Base-by-base conservation (phyloP, 1,139 yeast genomes). In the Schwanniomyces etchellsii region DNA sequence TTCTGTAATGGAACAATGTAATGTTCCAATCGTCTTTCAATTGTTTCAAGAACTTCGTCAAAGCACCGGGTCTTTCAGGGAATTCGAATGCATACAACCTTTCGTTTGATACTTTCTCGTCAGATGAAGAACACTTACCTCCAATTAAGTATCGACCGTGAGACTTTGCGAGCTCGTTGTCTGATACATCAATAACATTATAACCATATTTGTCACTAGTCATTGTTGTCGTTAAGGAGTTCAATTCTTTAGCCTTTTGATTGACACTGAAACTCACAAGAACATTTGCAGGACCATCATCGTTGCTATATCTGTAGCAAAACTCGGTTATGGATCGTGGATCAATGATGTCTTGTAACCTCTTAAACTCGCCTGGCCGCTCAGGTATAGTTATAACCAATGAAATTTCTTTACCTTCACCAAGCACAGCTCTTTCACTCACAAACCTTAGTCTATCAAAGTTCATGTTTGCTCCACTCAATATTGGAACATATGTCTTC, bases 391-490 rank as follows among this genome's bases (percentile, higher is more conserved):
- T 79, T 6, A 88, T 88, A 27, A 84, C 77, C 64, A 91, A 70
- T 42, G 94, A 91, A 7, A 88, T 95, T 62, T 91, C 99, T 45
- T 81, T 84, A 33, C 97, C 98, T 57, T 91, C 97, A 62, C 98
- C 99, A 16, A 91, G 72, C 34, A 86, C 94, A 4, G 98, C 96
- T 58, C 99, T 81, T 60, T 91, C 99, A 37, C 95, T 79, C n/a
- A 91, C 97, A 56, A 91, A 91, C 52, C 99, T 74, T 44, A 91
- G 68, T 48, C 99, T 74, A 57, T 89, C 98, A 53, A 91, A 91
- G 60, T 93, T 91, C 95, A 91, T 89, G 59, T 91, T 91, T 22
- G 99, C 99, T 37, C 97, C 99, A 21, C 95, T 83, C 34, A 91
- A 66, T 16, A 93, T 71, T 5, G 96, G 93, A 17, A 85, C 84